phyloP scores from a whole-genome alignment of 192 early-diverging fungal genomes.

The Radiomyces spectabilis region DNA sequence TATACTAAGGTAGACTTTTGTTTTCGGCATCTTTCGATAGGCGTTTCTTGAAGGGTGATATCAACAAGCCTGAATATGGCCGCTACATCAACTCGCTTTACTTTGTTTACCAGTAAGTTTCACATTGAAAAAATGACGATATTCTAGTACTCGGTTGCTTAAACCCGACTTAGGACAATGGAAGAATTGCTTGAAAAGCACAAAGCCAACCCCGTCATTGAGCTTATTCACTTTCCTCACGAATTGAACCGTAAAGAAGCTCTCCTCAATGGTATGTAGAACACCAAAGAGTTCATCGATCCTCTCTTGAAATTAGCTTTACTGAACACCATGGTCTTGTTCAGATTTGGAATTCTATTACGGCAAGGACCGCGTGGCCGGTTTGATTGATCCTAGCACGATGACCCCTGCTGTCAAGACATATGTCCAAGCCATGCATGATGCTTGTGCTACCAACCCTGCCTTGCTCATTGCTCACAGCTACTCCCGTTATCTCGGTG shows the following conservation, averaged over 20 bases:
- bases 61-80: constrained; percentile 36
- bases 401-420: constrained; percentile 43
- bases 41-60: constrained; percentile 43
- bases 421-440: constrained; percentile 39
- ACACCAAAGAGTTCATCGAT: not conserved
- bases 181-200: constrained; percentile 39
- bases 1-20: no score
- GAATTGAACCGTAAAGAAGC: constrained; percentile 36
- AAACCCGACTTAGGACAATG: constrained; percentile 21
- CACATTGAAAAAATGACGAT: not conserved
- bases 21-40: constrained; percentile 12
- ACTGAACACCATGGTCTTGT: no score
- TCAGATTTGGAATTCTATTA: constrained; percentile 43
- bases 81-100: constrained; percentile 43
- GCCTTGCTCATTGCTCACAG: constrained; percentile 46
- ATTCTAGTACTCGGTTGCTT: not conserved
- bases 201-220: constrained; percentile 38
- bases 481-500: constrained; percentile 49
- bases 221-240: constrained; percentile 41
- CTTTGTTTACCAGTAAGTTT: constrained; percentile 39
- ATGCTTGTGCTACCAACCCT: constrained; percentile 27
- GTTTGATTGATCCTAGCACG: constrained; percentile 11
- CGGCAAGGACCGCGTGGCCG: constrained; percentile 23
- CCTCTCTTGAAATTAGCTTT: no score
- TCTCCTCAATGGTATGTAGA: constrained; percentile 24